These are phyloP conservation scores for Exophiala alcalophila DNA, from an alignment of 2,329 filamentous ascomycete species.

Conservation along the genomic window DNA sequence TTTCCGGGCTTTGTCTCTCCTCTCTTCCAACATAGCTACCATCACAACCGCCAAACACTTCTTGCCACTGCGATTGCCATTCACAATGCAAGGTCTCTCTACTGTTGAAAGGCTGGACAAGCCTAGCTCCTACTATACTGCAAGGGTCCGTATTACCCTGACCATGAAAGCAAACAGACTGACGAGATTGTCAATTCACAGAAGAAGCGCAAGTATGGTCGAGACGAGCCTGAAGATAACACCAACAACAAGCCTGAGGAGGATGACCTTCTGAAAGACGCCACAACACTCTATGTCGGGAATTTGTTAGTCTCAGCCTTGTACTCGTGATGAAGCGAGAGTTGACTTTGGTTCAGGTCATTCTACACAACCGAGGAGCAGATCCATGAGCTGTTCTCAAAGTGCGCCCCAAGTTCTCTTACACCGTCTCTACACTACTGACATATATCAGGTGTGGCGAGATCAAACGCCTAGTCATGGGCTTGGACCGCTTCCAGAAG, in stretches of 20 bases:
- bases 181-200: constrained; percentile 46
- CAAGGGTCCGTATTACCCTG: constrained; percentile 59
- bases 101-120: constrained; percentile 91
- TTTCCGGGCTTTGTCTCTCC: too few relatives aligned
- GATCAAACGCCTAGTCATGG: constrained; percentile 98
- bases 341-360: constrained; percentile 54
- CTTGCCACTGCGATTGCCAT: background rate
- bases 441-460: constrained; percentile 66
- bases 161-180: background rate
- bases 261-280: constrained; percentile 77
- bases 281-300: constrained; percentile 94
- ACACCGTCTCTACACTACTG: background rate
- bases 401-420: constrained; percentile 52
- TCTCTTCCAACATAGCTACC: background rate
- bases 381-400: constrained; percentile 93
- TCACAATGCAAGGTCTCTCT: constrained; percentile 43
- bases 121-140: constrained; percentile 89
- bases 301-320: constrained; percentile 66
- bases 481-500: constrained; percentile 93
- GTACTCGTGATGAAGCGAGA: constrained; percentile 5
- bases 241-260: constrained; percentile 51
- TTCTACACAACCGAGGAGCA: constrained; percentile 99
- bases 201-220: constrained; percentile 65
- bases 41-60: background rate
- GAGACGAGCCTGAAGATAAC: constrained; percentile 56